Base-by-base conservation (phyloP, 179 eudicot species). In the Pouteria campechiana region DNA sequence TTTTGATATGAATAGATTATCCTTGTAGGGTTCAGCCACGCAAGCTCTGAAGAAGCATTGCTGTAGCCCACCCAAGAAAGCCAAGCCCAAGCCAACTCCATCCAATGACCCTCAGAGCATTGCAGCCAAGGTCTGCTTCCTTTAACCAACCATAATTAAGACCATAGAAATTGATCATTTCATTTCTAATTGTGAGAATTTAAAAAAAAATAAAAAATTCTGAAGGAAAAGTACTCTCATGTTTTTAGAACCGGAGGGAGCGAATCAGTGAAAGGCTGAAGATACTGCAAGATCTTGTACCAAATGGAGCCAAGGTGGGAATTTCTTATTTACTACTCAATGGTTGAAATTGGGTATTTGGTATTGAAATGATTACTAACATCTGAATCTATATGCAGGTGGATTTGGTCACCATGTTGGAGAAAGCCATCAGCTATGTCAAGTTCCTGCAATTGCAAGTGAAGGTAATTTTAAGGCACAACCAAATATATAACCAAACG, bases 361-460 rank as follows among this genome's bases (percentile, higher is more conserved):
- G n/a, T n/a, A 2, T 32, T 28, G 14, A 17, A 2, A 23, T 32
- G 14, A 31, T 38, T 16, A 32, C 22, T 6, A 25, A 11, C 3
- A 24, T 9, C 11, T 7, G 19, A 12, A 27, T 13, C 3, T 39
- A 2, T 30, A 24, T 57, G 32, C 62, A 88, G 97, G 97, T 85
- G 72, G 97, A 89, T 81, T 52, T 89, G 66, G 95, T 85, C 13
- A 89, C 97, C 21, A 89, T 89, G 97, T 31, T 89, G 48, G 97
- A 89, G 57, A 89, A 89, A 57, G 97, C 95, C 32, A 85, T 85
- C 20, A 64, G 89, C 29, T 89, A 89, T 49, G 97, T 89, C 52
- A 89, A 89, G 72, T 89, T 89, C 53, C 89, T 85, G 10, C 97
- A 89, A 13, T 50, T 89, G 46, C 97, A 89, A 85, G 85, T 86